Evolutionary conservation across 768 basidiomycete species (phyloP), one percentile per base, ranked within the genome.

Genomic region (Russula ochroleuca): DNA sequence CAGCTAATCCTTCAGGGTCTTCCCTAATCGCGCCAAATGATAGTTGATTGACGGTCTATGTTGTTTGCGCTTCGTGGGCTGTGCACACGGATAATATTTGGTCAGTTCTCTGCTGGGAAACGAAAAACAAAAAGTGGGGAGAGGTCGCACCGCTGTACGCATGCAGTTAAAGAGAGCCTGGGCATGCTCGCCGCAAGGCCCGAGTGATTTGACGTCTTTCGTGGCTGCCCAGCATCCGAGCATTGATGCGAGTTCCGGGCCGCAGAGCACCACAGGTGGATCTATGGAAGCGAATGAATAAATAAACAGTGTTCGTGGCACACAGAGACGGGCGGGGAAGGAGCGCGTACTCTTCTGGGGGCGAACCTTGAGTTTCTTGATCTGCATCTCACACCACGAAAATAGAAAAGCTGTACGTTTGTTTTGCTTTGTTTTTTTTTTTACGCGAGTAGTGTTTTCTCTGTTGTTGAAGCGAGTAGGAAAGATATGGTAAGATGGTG

Each of bases 11-110:
- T 88, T 88, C 68, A 85, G 81, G 65, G 80, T 83, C 72, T 89
- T 90, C 65, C 83, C 81, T 66, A 93, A 79, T 73, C 91, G 84
- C 69, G 89, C 86, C 68, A 94, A 84, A 74, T 94, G 91, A 73
- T 92, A 94, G 75, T 95, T 94, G 78, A 95, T 93, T 38, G 88
- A 85, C 38, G 92, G 83, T 71, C 80, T 81, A 57, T 86, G 90
- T 49, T 75, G 74, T 72, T 86, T 90, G 65, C 84, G 84, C 54
- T 81, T 79, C 71, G 85, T 78, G 13, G 88, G 86, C 91, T 94
- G 71, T 28, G 28, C 25, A 25, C 14, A 43, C 10, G 33, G 13
- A 19, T 23, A 50, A 47, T 4, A 57, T 61, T 59, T 17, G 28
- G 64, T 54, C 21, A 63, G 57, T 33, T 55, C 52, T 67, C 35